phyloP scores from a whole-genome alignment of 495 filamentous ascomycete species.

The Pyrenula massariospora region DNA sequence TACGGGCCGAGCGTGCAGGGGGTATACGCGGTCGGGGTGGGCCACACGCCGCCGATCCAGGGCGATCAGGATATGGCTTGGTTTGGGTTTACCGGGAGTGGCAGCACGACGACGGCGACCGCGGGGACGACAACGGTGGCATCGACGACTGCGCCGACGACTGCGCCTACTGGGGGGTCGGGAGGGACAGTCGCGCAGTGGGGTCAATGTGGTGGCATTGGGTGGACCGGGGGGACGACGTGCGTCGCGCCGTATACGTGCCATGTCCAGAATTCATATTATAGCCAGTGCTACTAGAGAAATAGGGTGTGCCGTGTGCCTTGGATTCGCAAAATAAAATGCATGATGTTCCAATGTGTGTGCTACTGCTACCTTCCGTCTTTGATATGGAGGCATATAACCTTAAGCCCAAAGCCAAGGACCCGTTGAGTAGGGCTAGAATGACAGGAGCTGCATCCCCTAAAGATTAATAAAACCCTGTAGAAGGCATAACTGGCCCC shows the following conservation, averaged over 20 bases:
- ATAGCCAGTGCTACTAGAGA: slow-evolving; percentile 31
- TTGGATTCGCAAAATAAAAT: too few species aligned
- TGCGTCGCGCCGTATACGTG: slow-evolving; percentile 30
- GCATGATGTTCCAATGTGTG: too few species aligned
- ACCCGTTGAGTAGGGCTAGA: too few species aligned
- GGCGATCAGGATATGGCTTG: slow-evolving; percentile 8
- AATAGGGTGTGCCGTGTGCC: too few species aligned
- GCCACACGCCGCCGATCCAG: slow-evolving; percentile 31
- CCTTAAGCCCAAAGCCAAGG: too few species aligned
- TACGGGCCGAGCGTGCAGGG: slow-evolving; percentile 34
- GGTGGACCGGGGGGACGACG: slow-evolving; percentile 33
- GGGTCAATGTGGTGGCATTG: slow-evolving; percentile 36
- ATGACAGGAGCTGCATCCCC: too few species aligned
- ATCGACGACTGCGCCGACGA: slow-evolving; percentile 14
- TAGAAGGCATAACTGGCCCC: too few species aligned
- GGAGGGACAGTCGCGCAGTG: slow-evolving; percentile 12
- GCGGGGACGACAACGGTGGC: slow-evolving; percentile 13
- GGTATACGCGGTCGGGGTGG: slow-evolving; percentile 34
- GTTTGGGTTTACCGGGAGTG: neutral
- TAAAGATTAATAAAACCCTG: too few species aligned
- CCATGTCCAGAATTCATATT: slow-evolving; percentile 24
- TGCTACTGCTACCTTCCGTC: too few species aligned
- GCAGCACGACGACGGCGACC: slow-evolving; percentile 8
- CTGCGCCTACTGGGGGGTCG: neutral
- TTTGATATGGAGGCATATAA: too few species aligned